Conservation (phyloP, 768 basidiomycete genomes). For the Amanita pallidorosea region DNA sequence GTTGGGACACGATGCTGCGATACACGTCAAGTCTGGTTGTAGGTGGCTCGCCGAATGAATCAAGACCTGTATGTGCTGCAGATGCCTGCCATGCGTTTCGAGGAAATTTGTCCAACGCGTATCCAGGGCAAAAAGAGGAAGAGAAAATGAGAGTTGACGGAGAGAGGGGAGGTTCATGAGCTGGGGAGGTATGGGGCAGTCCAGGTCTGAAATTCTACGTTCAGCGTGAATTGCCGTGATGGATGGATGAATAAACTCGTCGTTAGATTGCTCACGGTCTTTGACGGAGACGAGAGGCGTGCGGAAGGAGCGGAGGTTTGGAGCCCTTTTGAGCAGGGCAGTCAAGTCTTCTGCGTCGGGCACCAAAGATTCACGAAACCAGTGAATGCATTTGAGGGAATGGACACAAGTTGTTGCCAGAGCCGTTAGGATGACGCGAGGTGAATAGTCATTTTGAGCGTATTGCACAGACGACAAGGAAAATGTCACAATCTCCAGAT, state of each 20-base stretch:
- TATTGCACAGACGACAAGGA: not conserved
- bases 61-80: constrained; percentile 1
- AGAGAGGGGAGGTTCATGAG: constrained; percentile 2
- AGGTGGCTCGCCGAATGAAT: not conserved
- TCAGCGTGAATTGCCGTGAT: constrained; percentile 1
- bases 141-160: constrained; percentile 1
- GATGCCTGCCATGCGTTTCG: not conserved
- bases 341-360: not conserved
- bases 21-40: not conserved
- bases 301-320: constrained; percentile 3
- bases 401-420: not conserved
- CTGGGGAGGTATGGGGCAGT: not conserved
- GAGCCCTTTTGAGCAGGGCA: not conserved
- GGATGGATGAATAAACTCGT: not conserved
- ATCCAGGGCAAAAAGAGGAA: not conserved
- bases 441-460: not conserved
- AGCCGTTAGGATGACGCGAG: not conserved
- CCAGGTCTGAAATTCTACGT: not conserved
- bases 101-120: constrained; percentile 3
- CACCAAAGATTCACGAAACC: constrained; percentile 3
- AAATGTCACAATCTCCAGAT: constrained; percentile 5
- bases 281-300: not conserved
- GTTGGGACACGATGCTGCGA: not conserved
- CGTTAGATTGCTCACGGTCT: not conserved
- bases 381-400: constrained; percentile 1